Percentiles rank a stretch among this genome's conserved stretches.
Conservation (phyloP, 306 rosid genomes). For the Cicer bijugum region DNA sequence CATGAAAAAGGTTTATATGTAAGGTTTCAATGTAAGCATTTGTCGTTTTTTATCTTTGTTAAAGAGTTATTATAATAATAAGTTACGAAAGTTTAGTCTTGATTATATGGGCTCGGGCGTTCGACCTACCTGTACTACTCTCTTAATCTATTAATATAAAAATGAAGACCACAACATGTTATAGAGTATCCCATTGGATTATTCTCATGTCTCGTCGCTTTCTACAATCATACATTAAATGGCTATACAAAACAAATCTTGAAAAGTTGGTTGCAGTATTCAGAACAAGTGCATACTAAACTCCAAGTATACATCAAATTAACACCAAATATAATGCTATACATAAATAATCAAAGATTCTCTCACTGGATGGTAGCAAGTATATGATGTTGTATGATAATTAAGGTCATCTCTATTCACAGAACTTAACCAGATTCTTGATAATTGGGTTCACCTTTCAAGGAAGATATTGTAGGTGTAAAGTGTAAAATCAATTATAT, state of each 20-base stretch:
- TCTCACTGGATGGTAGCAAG: no score
- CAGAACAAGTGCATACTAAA: background rate
- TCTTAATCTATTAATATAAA: no score
- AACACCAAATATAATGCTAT: background rate
- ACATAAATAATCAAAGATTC: background rate
- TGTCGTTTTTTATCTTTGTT: background rate
- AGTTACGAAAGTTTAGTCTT: no score
- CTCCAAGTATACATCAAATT: background rate
- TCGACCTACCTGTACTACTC: no score
- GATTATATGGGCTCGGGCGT: no score
- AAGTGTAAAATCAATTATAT: background rate
- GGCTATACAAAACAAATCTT: background rate
- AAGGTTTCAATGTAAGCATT: background rate
- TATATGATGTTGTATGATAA: no score
- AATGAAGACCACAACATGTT: no score
- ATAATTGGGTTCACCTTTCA: background rate
- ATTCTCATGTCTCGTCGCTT: no score
- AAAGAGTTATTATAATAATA: no score
- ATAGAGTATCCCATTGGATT: no score
- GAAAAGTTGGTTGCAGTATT: background rate
- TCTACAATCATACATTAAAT: background rate
- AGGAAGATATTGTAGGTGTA: background rate
- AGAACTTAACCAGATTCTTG: background rate
- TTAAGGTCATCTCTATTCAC: no score
- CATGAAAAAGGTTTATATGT: constrained; percentile 16